These are phyloP conservation scores for Saccharomycopsis phalli DNA, from an alignment of 1,139 yeast genomes.

Conservation along the genomic window DNA sequence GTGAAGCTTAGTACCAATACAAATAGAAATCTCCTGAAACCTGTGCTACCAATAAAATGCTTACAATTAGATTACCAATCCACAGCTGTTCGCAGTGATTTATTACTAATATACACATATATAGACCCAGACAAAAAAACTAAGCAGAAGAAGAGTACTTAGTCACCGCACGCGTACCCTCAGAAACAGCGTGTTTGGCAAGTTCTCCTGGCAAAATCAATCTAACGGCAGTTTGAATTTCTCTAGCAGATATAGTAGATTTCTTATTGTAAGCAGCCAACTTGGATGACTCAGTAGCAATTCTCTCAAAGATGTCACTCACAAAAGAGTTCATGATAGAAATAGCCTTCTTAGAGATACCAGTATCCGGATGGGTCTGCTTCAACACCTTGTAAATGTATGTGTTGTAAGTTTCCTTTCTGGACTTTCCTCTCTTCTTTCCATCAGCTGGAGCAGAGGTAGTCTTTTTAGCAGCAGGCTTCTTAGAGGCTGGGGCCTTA, in stretches of 20 bases:
- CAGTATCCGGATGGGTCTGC: constrained; percentile 99
- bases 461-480: constrained; percentile 95
- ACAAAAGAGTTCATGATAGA: constrained; percentile 98
- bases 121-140: constrained; percentile 1
- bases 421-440: constrained; percentile 92
- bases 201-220: constrained; percentile 98
- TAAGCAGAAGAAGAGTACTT: constrained; percentile 79
- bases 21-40: no score
- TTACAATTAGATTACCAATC: background rate
- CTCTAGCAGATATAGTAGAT: constrained; percentile 98
- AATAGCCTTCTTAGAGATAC: constrained; percentile 99
- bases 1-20: no score
- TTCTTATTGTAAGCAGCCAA: constrained; percentile 99
- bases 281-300: constrained; percentile 97
- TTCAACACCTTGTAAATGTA: constrained; percentile 97
- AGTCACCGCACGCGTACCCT: constrained; percentile 99
- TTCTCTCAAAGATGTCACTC: constrained; percentile 91
- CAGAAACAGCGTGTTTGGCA: constrained; percentile 98
- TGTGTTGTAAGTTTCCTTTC: constrained; percentile 98
- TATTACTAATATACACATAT: background rate
- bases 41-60: background rate
- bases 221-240: constrained; percentile 98
- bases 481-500: constrained; percentile 97
- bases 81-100: no score
- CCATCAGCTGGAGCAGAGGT: constrained; percentile 54